Conservation (phyloP, 306 rosid genomes). For the Trifolium subterraneum region DNA sequence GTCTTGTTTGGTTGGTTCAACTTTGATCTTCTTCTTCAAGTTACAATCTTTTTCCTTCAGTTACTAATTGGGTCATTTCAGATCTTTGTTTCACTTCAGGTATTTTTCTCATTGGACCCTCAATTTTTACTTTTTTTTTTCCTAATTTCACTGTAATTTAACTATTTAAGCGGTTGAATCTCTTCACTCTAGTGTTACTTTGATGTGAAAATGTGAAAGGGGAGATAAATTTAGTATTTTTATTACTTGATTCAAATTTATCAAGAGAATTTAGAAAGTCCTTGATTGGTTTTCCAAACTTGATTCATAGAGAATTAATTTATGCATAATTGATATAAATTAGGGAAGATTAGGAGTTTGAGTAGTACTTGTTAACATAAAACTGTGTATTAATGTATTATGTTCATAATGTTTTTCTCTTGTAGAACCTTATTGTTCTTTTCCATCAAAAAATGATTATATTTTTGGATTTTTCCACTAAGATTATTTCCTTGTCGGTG, state of each 20-base stretch:
- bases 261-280: slow-evolving; percentile 12
- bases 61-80: slow-evolving; percentile 36
- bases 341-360: slow-evolving; percentile 36
- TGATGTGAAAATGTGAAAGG: slow-evolving; percentile 28
- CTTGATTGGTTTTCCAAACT: neutral
- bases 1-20: slow-evolving; percentile 29
- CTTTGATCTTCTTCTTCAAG: slow-evolving; percentile 36
- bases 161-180: slow-evolving; percentile 12
- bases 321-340: neutral
- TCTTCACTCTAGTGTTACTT: slow-evolving; percentile 18
- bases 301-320: slow-evolving; percentile 9
- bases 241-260: slow-evolving; percentile 17
- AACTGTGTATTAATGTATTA: neutral
- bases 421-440: slow-evolving; percentile 33
- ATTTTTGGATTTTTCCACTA: neutral
- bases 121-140: neutral
- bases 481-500: slow-evolving; percentile 19
- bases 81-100: slow-evolving; percentile 69
- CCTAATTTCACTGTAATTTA: neutral
- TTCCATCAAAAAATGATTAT: neutral
- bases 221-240: slow-evolving; percentile 14
- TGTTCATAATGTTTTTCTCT: slow-evolving; percentile 6
- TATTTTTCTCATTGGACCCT: slow-evolving; percentile 34
- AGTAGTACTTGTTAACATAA: slow-evolving; percentile 7
- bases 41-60: slow-evolving; percentile 44